phyloP scores from a whole-genome alignment of 1,284 basidiomycete genomes.

The Malassezia equina region DNA sequence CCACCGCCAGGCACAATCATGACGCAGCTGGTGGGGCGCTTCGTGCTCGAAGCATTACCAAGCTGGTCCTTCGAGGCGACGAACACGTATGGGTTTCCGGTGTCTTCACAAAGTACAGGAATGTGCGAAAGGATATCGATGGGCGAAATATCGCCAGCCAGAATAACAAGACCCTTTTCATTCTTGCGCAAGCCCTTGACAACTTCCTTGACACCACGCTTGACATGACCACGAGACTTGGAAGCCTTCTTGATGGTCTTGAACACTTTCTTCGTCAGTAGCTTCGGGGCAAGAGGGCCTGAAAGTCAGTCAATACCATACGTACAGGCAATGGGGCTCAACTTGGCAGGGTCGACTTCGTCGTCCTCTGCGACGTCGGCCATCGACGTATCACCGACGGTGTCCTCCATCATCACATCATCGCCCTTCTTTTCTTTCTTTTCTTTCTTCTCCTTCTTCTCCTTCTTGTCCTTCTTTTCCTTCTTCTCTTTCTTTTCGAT shows the following conservation, averaged over 20 bases:
- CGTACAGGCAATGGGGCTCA: conserved; percentile 34
- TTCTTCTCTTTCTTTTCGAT: conserved; percentile 38
- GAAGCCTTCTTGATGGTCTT: conserved; percentile 47
- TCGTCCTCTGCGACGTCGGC: conserved; percentile 24
- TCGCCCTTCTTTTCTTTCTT: conserved; percentile 22
- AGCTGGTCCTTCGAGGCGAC: conserved; percentile 58
- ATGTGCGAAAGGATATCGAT: conserved; percentile 97
- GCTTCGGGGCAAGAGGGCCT: conserved; percentile 38
- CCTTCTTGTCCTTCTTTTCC: conserved; percentile 26
- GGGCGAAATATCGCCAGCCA: conserved; percentile 94
- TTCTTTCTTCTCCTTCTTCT: conserved; percentile 35
- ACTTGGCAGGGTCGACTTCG: conserved; percentile 11
- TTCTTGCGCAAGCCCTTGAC: conserved; percentile 45
- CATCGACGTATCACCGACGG: conserved; percentile 21
- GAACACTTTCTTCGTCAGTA: conserved; percentile 44
- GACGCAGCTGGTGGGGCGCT: conserved; percentile 94
- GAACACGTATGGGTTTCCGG: conserved; percentile 77
- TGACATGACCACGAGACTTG: conserved; percentile 45
- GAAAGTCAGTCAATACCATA: not conserved
- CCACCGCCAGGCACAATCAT: conserved; percentile 59
- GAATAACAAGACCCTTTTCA: conserved; percentile 61
- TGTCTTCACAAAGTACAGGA: conserved; percentile 87
- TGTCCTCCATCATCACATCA: conserved; percentile 21
- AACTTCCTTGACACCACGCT: conserved; percentile 48
- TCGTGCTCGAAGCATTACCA: conserved; percentile 87